These are phyloP conservation scores for Bimuria novae-zelandiae DNA, from an alignment of 2,329 filamentous ascomycete species.

Conservation along the genomic window DNA sequence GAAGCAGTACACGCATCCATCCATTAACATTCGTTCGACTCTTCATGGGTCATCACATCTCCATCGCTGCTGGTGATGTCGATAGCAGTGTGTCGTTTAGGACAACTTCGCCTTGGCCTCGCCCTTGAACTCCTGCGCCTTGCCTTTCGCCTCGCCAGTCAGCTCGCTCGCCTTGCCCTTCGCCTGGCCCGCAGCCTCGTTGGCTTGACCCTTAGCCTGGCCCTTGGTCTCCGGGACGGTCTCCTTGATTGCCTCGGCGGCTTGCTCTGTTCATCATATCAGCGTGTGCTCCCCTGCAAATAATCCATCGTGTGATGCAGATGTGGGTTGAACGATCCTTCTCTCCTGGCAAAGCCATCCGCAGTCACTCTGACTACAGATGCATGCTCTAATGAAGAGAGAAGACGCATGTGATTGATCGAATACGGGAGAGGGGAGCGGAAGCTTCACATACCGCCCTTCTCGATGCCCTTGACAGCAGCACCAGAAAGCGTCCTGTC, in stretches of 20 bases:
- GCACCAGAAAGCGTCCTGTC: constrained; percentile 61
- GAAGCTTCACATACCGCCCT: constrained; percentile 57
- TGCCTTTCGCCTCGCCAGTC: constrained; percentile 49
- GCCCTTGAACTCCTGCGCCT: constrained; percentile 46
- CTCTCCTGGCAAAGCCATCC: not conserved
- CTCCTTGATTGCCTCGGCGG: constrained; percentile 49
- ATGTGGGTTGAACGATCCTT: not conserved
- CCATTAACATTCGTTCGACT: not conserved
- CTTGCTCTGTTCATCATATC: constrained; percentile 54
- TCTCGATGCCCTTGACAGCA: constrained; percentile 66
- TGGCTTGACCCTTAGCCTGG: constrained; percentile 45
- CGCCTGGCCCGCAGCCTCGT: constrained; percentile 37
- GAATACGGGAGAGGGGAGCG: not conserved
- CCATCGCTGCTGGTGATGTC: too few species aligned
- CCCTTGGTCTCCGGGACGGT: constrained; percentile 30
- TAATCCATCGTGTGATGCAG: too few species aligned
- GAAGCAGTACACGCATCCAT: constrained; percentile 1
- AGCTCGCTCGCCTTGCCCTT: constrained; percentile 48
- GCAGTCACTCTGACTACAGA: constrained; percentile 11
- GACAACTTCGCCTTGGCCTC: constrained; percentile 50
- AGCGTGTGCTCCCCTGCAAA: constrained; percentile 12
- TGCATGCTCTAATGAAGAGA: too few species aligned
- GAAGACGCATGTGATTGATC: too few species aligned
- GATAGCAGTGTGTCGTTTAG: not conserved
- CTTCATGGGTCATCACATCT: too few species aligned